Conservation (phyloP, 441 rosid genomes). For the Adansonia grandidieri region DNA sequence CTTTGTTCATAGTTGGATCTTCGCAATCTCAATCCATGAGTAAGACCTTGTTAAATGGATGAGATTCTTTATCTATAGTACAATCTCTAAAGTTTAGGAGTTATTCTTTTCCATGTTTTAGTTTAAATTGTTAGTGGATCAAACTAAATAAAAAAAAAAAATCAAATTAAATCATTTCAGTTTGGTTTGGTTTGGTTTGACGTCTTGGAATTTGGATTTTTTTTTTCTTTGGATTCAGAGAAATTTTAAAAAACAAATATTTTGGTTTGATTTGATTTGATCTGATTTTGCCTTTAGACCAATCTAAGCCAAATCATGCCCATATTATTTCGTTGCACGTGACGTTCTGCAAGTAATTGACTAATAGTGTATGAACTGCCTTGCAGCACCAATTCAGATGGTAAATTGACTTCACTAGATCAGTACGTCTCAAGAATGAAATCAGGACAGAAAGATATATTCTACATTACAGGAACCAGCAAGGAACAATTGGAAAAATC, state of each 20-base stretch:
- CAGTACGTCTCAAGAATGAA: slow-evolving; percentile 97
- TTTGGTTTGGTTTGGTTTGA: not conserved
- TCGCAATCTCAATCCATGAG: no score
- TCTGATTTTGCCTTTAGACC: not conserved
- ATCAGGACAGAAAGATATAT: slow-evolving; percentile 77
- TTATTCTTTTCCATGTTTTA: no score
- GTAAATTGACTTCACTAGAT: slow-evolving; percentile 86
- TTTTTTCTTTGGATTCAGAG: no score
- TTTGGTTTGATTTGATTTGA: not conserved
- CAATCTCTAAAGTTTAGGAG: no score
- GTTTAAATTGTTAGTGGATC: no score
- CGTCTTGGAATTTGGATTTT: not conserved
- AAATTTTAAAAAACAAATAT: not conserved
- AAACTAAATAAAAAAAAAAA: no score
- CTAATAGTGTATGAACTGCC: slow-evolving; percentile 3
- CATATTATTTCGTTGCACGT: not conserved
- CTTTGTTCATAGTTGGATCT: no score
- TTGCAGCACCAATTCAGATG: slow-evolving; percentile 88
- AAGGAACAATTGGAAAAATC: slow-evolving; percentile 92
- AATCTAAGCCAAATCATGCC: not conserved
- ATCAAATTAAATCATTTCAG: no score
- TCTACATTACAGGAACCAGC: slow-evolving; percentile 89
- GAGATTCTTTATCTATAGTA: no score
- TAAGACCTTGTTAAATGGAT: no score
- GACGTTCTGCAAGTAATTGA: slow-evolving; percentile 8